These are phyloP conservation scores for Austroboletus eburneus DNA, from an alignment of 768 basidiomycete species.

Conservation along the genomic window DNA sequence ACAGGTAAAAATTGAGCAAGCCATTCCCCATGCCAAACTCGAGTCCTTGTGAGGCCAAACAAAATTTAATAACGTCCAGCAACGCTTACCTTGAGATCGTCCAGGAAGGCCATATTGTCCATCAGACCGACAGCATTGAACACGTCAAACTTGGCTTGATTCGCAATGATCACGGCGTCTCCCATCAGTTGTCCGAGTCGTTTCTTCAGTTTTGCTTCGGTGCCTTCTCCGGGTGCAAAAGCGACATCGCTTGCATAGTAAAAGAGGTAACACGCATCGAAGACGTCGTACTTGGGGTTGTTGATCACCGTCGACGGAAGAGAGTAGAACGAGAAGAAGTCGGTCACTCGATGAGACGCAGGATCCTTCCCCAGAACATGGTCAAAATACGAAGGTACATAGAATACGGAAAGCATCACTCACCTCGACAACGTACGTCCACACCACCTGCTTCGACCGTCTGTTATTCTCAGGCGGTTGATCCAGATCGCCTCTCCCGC, in stretches of 20 bases:
- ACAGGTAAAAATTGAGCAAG: slow-evolving; percentile 85
- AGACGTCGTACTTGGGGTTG: slow-evolving; percentile 59
- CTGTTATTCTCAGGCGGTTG: slow-evolving; percentile 34
- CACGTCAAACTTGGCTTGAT: slow-evolving; percentile 88
- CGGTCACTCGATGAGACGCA: slow-evolving; percentile 77
- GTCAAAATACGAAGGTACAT: too few species aligned
- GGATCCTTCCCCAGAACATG: slow-evolving; percentile 66
- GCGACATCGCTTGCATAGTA: slow-evolving; percentile 88
- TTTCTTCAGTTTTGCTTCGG: slow-evolving; percentile 58
- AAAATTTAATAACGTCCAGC: not conserved
- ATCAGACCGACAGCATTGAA: slow-evolving; percentile 93
- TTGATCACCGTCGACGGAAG: slow-evolving; percentile 92
- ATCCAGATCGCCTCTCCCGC: slow-evolving; percentile 63
- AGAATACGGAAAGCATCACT: slow-evolving; percentile 25
- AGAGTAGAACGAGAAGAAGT: slow-evolving; percentile 96
- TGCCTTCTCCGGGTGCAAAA: slow-evolving; percentile 57
- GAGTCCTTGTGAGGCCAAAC: slow-evolving; percentile 6
- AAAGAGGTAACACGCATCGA: slow-evolving; percentile 93
- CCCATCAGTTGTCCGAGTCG: slow-evolving; percentile 68
- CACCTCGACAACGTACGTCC: slow-evolving; percentile 94
- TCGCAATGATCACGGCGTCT: slow-evolving; percentile 80
- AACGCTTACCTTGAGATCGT: slow-evolving; percentile 73
- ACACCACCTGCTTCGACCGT: slow-evolving; percentile 82
- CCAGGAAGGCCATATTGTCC: slow-evolving; percentile 84
- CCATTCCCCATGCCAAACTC: slow-evolving; percentile 95